Evolutionary conservation across 148 eudicot species (phyloP), one percentile per base, ranked within the genome.

Genomic region (Vaccinium darrowii): DNA sequence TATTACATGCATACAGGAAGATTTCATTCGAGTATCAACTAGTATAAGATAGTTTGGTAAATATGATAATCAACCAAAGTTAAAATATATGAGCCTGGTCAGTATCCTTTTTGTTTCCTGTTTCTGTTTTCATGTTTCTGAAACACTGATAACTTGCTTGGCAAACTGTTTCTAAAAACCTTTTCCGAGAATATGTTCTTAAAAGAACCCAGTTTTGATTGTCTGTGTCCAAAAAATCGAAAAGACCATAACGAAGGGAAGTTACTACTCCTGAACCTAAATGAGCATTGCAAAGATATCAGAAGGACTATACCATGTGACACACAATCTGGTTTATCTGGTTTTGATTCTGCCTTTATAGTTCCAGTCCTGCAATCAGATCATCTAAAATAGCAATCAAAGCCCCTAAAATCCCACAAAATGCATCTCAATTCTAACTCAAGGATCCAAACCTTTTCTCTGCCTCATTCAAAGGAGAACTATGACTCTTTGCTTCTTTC

Each of bases 401-500:
- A 57, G 51, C 39, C 19, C 15, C 58, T 33, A 7, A 73, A 15
- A 78, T 1, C 53, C 33, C 52, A 11, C 18, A 80, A 60, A 47
- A 39, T n/a, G 36, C 7, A 19, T 49, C 80, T 53, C 54, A 62
- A 80, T 62, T 62, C 15, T 43, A n/a, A 60, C 19, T 25, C 52
- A 62, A 36, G 52, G 9, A 80, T 21, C 73, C 83, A 58, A 80
- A 80, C 83, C 83, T 80, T 80, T 23, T 60, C n/a, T 21, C 53
- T 8, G 83, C 4, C 18, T 30, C 67, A 57, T 19, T 4, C 50
- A 33, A 79, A 30, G 49, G 13, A 27, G 67, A 57, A 33, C 23
- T n/a, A 27, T 81, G 30, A 82, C 33, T 52, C 19, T 76, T 5
- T 8, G 87, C 80, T 83, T 91, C 90, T 89, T 95, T 94, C 85